A percentile compares a stretch with the other conserved stretches of the same genome.
Conservation (phyloP, 768 basidiomycete genomes). For the Leccinum variicolor region DNA sequence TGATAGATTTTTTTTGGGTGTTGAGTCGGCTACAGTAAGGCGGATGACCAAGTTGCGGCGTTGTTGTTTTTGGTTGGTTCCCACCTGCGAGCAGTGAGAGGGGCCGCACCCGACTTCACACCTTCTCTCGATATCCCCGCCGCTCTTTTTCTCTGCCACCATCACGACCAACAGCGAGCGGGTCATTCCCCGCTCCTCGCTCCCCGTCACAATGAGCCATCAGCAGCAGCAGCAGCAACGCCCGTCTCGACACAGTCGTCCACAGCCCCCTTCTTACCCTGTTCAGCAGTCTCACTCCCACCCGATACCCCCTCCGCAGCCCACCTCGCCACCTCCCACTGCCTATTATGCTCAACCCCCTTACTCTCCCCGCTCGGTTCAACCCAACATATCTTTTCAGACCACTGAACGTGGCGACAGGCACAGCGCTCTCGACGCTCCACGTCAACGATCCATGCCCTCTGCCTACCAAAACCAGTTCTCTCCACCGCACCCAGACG, state of each 20-base stretch:
- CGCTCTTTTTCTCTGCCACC: slow-evolving; percentile 15
- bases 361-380: slow-evolving; percentile 17
- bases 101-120: background rate
- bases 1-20: background rate
- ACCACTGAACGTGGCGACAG: slow-evolving; percentile 69
- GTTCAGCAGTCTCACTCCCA: slow-evolving; percentile 23
- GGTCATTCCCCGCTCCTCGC: background rate
- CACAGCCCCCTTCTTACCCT: slow-evolving; percentile 39
- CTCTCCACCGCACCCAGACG: slow-evolving; percentile 37
- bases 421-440: slow-evolving; percentile 51
- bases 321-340: slow-evolving; percentile 14
- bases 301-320: slow-evolving; percentile 15
- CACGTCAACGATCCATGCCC: slow-evolving; percentile 45
- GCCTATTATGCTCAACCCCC: slow-evolving; percentile 17
- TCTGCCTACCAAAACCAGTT: slow-evolving; percentile 45
- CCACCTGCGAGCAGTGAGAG: background rate
- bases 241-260: slow-evolving; percentile 26
- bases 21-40: background rate
- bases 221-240: slow-evolving; percentile 43
- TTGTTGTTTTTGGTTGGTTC: slow-evolving; percentile 7
- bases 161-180: slow-evolving; percentile 1
- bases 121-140: slow-evolving; percentile 15
- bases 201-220: slow-evolving; percentile 29
- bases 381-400: slow-evolving; percentile 64
- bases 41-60: background rate